These are phyloP conservation scores for Pelargonium myrrhifolium DNA, from an alignment of 441 rosid genomes.

Conservation along the genomic window DNA sequence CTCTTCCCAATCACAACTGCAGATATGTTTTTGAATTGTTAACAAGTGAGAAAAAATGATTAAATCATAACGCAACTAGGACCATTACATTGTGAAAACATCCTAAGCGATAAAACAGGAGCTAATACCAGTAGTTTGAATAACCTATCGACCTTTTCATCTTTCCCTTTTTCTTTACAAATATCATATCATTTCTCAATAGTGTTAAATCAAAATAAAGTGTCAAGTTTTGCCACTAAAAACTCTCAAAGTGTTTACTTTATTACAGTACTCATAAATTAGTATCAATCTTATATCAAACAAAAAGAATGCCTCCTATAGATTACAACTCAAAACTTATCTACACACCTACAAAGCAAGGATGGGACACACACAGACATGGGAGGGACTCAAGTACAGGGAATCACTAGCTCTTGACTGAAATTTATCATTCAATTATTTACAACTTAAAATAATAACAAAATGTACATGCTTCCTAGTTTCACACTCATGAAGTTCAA, in stretches of 20 bases:
- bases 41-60: not conserved
- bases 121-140: not conserved
- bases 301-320: not conserved
- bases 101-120: not conserved
- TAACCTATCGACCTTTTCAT: not conserved
- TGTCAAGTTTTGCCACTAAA: not conserved
- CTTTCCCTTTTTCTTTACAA: not conserved
- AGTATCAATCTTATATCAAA: not conserved
- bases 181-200: not conserved
- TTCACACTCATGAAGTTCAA: not conserved
- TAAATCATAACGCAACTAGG: not conserved
- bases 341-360: not conserved
- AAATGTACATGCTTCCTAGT: too few relatives aligned
- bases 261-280: not conserved
- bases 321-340: not conserved
- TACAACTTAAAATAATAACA: too few relatives aligned
- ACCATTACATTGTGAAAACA: not conserved
- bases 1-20: conserved; percentile 87
- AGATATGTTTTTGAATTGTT: conserved; percentile 21
- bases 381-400: too few relatives aligned
- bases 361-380: too few relatives aligned
- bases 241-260: not conserved
- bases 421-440: too few relatives aligned
- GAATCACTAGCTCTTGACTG: too few relatives aligned
- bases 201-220: not conserved